These are phyloP conservation scores for Suillus plorans DNA, from an alignment of 768 basidiomycete species.

Conservation along the genomic window DNA sequence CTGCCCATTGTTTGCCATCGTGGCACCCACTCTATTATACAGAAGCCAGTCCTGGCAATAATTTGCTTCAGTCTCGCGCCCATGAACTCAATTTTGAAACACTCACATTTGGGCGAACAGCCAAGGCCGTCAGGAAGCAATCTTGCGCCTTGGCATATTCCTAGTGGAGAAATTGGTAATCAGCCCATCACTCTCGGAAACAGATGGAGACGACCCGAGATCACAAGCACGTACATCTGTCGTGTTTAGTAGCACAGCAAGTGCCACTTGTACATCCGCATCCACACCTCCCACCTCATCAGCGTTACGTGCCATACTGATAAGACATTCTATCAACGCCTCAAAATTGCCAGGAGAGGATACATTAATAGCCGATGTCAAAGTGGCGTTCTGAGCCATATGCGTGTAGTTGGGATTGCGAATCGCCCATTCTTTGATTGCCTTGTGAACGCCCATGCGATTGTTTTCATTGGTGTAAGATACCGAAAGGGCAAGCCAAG, in stretches of 20 bases:
- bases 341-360: slow-evolving; percentile 36
- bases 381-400: slow-evolving; percentile 40
- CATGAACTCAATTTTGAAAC: background rate
- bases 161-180: slow-evolving; percentile 36
- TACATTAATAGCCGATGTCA: slow-evolving; percentile 23
- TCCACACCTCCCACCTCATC: slow-evolving; percentile 66
- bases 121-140: slow-evolving; percentile 88
- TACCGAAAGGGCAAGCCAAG: slow-evolving; percentile 90
- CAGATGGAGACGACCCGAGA: background rate
- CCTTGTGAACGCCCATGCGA: slow-evolving; percentile 67
- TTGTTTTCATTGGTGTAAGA: slow-evolving; percentile 90
- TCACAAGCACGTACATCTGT: slow-evolving; percentile 61
- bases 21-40: slow-evolving; percentile 93
- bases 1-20: slow-evolving; percentile 85
- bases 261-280: slow-evolving; percentile 92
- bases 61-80: background rate
- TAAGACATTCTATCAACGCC: slow-evolving; percentile 71
- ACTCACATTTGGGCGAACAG: slow-evolving; percentile 81
- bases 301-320: slow-evolving; percentile 68
- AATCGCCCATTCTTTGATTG: slow-evolving; percentile 83
- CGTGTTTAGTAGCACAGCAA: slow-evolving; percentile 90
- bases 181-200: background rate
- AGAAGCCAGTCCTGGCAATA: slow-evolving; percentile 77
- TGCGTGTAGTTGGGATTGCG: slow-evolving; percentile 57
- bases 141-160: slow-evolving; percentile 92